phyloP scores from a whole-genome alignment of 768 basidiomycete genomes.

The Mrakia frigida region DNA sequence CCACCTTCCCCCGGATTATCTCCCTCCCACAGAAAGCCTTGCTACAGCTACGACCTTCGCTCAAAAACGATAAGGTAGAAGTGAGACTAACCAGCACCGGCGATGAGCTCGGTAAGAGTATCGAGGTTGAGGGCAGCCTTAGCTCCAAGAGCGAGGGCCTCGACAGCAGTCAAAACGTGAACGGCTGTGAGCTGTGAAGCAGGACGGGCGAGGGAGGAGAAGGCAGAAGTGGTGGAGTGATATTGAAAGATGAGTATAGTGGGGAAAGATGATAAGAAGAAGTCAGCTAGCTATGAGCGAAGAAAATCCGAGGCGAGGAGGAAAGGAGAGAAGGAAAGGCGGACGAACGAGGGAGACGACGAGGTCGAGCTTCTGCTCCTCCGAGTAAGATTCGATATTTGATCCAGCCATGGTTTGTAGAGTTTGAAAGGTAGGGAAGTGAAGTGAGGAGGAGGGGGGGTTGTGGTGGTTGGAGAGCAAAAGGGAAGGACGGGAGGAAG shows the following conservation, averaged over 20 bases:
- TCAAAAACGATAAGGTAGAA: no score
- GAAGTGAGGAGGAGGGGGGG: no score
- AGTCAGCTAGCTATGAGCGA: not conserved
- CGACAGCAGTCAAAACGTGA: constrained; percentile 16
- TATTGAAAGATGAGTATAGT: not conserved
- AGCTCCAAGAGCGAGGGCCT: constrained; percentile 22
- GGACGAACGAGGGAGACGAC: constrained; percentile 22
- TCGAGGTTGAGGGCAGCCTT: constrained; percentile 18
- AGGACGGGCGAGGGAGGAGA: not conserved
- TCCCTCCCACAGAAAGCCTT: no score
- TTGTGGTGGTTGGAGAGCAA: no score
- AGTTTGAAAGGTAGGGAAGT: not conserved
- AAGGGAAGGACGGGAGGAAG: no score
- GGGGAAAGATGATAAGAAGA: not conserved
- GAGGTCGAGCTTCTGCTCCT: constrained; percentile 26
- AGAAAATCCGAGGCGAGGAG: not conserved
- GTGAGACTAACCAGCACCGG: not conserved
- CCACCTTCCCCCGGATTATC: no score
- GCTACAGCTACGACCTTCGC: no score
- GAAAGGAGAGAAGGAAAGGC: not conserved
- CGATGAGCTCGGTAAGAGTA: constrained; percentile 18
- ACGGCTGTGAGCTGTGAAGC: constrained; percentile 11
- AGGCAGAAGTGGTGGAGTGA: no score
- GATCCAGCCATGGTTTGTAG: not conserved
- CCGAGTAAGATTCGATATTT: not conserved